Base-by-base conservation (phyloP, 257 asterid species). In the Jasminum sambac region DNA sequence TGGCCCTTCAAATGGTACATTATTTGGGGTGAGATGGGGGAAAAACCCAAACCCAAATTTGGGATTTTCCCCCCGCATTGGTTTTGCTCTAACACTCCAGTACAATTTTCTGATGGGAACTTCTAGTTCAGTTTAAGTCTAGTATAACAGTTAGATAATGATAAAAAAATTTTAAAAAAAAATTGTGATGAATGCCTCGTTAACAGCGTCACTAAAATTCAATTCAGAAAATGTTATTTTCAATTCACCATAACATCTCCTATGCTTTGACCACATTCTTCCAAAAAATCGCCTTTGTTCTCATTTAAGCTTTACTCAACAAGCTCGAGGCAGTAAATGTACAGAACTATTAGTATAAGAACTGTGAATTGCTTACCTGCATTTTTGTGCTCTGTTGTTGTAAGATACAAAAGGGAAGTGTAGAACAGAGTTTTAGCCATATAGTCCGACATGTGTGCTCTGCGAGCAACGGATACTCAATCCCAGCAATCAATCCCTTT, bases 401-500 rank as follows among this genome's bases (percentile, higher is more conserved):
- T 89, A 74, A 87, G 88, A 78, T 89, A 91, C 70, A 95, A 94
- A 60, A 95, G 90, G 69, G 99, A 95, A 21, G 99, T 84, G 72
- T 82, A 84, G 84, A 89, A 95, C 60, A 95, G 86, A 23, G 99
- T 91, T 76, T 72, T 85, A 42, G 98, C 91, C 98, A 95, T 85
- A 79, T 83, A 95, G 58, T 83, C 91, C 3, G 99, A 84, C 0
- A 95, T 74, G 78, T 95, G 78, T 95, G 92, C 58, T 91, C 92
- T 1, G 98, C 94, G 23, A 95, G 91, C 52, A 88, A 83, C 6
- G 99, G 98, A 74, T 95, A 91, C 88, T 83, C 92, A 36, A 74
- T 78, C 79, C 98, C 99, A 64, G 91, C 88, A 74, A 91, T 84
- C 72, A 95, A 75, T 34, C 99, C 99, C 80, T 95, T 95, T 67